Evolutionary conservation across 1,284 basidiomycete genomes (phyloP).

Genomic region (Sparassis latifolia): DNA sequence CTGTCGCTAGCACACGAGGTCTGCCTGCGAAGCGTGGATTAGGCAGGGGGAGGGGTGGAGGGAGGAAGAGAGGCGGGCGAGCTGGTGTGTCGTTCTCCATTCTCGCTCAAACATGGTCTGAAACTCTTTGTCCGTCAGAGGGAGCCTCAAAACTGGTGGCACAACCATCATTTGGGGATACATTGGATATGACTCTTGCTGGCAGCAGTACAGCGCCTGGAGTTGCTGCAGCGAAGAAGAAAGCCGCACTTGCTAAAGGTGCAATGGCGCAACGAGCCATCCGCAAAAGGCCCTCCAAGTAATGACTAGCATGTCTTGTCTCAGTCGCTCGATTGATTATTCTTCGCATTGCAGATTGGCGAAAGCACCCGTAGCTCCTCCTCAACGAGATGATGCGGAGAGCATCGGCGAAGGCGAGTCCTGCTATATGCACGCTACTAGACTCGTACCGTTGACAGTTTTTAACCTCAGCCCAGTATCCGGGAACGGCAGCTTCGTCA

Average conservation of each 20-base stretch:
- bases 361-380: slow-evolving; percentile 18
- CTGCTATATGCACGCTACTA: not conserved
- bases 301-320: slow-evolving; percentile 9
- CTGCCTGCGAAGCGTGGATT: slow-evolving; percentile 16
- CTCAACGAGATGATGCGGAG: slow-evolving; percentile 26
- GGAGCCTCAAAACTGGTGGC: too few relatives aligned
- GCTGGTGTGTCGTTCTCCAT: slow-evolving; percentile 8
- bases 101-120: slow-evolving; percentile 14
- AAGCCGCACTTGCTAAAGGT: slow-evolving; percentile 28
- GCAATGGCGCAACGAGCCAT: slow-evolving; percentile 27
- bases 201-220: slow-evolving; percentile 6
- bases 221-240: slow-evolving; percentile 32
- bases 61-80: slow-evolving; percentile 12
- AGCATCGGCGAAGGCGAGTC: slow-evolving; percentile 39
- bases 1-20: slow-evolving; percentile 7
- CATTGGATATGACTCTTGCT: too few relatives aligned
- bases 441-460: not conserved
- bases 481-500: slow-evolving; percentile 40
- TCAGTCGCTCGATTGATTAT: not conserved
- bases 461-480: slow-evolving; percentile 21
- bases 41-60: slow-evolving; percentile 14
- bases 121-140: not conserved
- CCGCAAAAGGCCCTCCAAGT: slow-evolving; percentile 36
- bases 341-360: slow-evolving; percentile 8
- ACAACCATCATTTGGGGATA: too few relatives aligned